phyloP scores from a whole-genome alignment of 441 rosid species.

The Gossypium gossypioides region DNA sequence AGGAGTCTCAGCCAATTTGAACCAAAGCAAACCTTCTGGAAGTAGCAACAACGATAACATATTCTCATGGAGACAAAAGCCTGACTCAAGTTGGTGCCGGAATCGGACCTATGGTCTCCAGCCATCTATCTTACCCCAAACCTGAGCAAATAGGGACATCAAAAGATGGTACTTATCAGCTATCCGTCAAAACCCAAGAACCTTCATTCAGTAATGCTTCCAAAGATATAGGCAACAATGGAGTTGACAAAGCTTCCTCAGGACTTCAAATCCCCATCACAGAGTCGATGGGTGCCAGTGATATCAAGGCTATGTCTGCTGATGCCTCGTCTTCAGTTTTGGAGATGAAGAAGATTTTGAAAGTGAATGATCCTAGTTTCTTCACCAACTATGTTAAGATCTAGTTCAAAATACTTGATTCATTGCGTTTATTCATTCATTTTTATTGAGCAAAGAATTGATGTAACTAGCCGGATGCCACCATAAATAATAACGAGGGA shows the following conservation, averaged over 20 bases:
- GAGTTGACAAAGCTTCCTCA: conserved; percentile 11
- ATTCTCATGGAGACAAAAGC: conserved; percentile 53
- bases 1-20: conserved; percentile 18
- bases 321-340: conserved; percentile 65
- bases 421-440: no score
- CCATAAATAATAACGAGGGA: no score
- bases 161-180: neutral
- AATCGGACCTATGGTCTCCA: conserved; percentile 4
- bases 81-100: conserved; percentile 11
- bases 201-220: conserved; percentile 9
- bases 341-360: conserved; percentile 71
- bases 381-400: no score
- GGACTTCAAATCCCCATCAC: conserved; percentile 9
- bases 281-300: conserved; percentile 32
- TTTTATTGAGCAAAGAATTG: no score
- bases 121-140: conserved; percentile 6
- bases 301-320: conserved; percentile 65
- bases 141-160: conserved; percentile 18
- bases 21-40: conserved; percentile 22
- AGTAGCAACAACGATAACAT: conserved; percentile 49
- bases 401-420: no score
- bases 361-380: conserved; percentile 35
- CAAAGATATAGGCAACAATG: neutral
- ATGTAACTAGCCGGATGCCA: no score
- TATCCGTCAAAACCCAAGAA: conserved; percentile 14